These are phyloP conservation scores for Mycena indigotica DNA, from an alignment of 768 basidiomycete species.

Conservation along the genomic window DNA sequence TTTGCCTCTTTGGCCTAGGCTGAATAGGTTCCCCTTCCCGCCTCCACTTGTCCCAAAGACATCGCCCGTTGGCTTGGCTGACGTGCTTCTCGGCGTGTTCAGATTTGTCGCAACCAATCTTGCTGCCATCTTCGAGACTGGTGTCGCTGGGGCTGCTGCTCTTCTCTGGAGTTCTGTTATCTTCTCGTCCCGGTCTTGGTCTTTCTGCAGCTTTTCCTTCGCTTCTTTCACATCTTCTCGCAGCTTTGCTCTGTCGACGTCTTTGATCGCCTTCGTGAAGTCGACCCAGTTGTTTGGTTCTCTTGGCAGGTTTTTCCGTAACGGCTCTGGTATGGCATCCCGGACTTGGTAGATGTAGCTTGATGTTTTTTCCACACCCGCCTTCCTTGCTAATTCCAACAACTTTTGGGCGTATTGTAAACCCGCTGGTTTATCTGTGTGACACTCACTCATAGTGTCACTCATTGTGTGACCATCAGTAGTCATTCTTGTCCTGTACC, in stretches of 20 bases:
- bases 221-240: slow-evolving; percentile 3
- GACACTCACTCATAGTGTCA: no score
- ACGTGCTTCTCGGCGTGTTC: background rate
- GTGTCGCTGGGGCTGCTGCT: background rate
- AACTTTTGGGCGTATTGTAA: slow-evolving; percentile 11
- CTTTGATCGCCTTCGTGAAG: slow-evolving; percentile 1
- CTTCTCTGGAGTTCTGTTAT: background rate
- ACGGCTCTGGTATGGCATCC: slow-evolving; percentile 4
- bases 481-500: no score
- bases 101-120: background rate
- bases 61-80: background rate
- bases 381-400: slow-evolving; percentile 1
- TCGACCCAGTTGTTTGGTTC: background rate
- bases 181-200: background rate
- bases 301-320: slow-evolving; percentile 3
- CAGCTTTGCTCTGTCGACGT: slow-evolving; percentile 1
- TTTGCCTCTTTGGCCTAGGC: no score
- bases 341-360: slow-evolving; percentile 14
- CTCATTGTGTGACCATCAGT: no score
- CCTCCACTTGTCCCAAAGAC: background rate
- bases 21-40: background rate
- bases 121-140: background rate
- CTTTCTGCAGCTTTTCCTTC: background rate
- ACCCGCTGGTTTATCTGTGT: no score
- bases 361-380: background rate